These are phyloP conservation scores for Paecilomyces formosus DNA, from an alignment of 2,329 filamentous ascomycete species.

Conservation along the genomic window DNA sequence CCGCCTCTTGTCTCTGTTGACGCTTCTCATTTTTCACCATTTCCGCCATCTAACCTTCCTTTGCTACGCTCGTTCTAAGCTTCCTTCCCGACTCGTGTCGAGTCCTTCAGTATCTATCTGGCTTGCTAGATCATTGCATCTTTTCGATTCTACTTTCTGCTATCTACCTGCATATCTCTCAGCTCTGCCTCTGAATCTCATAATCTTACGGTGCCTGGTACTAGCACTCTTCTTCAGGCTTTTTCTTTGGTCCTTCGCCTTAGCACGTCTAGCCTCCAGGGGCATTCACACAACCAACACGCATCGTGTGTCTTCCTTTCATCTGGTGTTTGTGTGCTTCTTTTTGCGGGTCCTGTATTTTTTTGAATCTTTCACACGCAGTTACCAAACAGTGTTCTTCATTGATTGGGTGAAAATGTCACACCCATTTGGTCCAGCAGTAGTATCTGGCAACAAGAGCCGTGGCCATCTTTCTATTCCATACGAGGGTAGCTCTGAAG, in stretches of 20 bases:
- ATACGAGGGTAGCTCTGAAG: slow-evolving; percentile 12
- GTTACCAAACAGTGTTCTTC: background rate
- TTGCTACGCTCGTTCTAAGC: slow-evolving; percentile 4
- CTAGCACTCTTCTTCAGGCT: background rate
- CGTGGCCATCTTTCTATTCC: slow-evolving; percentile 12
- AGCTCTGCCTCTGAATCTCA: slow-evolving; percentile 7
- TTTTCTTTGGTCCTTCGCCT: slow-evolving; percentile 14
- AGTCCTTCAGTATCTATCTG: background rate
- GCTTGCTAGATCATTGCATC: slow-evolving; percentile 2
- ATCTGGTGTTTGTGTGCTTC: background rate
- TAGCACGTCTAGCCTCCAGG: slow-evolving; percentile 13
- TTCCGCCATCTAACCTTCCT: slow-evolving; percentile 3
- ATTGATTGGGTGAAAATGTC: background rate
- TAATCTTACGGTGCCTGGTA: background rate
- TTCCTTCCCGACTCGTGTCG: background rate
- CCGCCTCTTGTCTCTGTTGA: slow-evolving; percentile 13
- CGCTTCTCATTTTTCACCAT: background rate
- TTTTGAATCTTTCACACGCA: slow-evolving; percentile 5
- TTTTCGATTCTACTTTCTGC: slow-evolving; percentile 12
- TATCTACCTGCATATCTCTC: slow-evolving; percentile 12
- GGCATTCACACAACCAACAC: background rate
- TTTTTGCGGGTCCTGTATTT: background rate
- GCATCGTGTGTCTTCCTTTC: background rate
- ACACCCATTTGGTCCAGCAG: background rate
- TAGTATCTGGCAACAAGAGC: slow-evolving; percentile 13